These are phyloP conservation scores for Malus orientalis DNA, from an alignment of 306 rosid species.

Conservation along the genomic window DNA sequence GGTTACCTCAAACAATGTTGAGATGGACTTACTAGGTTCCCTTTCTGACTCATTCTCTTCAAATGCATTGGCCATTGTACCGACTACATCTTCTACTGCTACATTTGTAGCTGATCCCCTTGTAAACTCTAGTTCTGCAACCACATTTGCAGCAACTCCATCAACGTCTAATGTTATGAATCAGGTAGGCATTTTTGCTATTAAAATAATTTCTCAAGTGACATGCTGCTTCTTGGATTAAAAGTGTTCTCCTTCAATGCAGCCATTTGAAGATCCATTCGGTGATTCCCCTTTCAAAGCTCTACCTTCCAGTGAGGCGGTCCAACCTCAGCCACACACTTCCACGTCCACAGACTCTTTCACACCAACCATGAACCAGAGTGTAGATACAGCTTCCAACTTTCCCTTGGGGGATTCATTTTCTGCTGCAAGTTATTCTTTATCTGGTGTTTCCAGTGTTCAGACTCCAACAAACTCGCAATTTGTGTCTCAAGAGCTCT, in stretches of 20 bases:
- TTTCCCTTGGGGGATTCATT: constrained; percentile 51
- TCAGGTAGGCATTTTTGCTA: constrained; percentile 41
- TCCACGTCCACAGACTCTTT: constrained; percentile 11
- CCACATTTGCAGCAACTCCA: constrained; percentile 39
- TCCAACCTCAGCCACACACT: constrained; percentile 40
- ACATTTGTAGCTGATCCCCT: constrained; percentile 33
- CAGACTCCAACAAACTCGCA: constrained; percentile 34
- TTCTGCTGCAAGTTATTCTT: constrained; percentile 49
- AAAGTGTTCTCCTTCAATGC: constrained; percentile 23
- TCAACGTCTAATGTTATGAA: constrained; percentile 35
- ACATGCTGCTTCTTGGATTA: constrained; percentile 4
- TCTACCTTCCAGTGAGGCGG: constrained; percentile 40
- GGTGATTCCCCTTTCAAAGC: constrained; percentile 92
- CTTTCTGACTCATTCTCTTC: constrained; percentile 68
- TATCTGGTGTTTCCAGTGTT: constrained; percentile 21
- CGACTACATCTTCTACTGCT: constrained; percentile 39
- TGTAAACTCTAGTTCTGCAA: constrained; percentile 28
- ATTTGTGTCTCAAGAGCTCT: constrained; percentile 36
- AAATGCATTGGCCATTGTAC: constrained; percentile 63
- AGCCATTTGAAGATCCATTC: constrained; percentile 84
- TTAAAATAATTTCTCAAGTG: not conserved
- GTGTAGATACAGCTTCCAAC: constrained; percentile 37
- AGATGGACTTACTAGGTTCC: constrained; percentile 75
- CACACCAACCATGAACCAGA: constrained; percentile 14
- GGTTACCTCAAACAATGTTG: constrained; percentile 41